Percentiles rank a stretch among this genome's conserved stretches.
phyloP scores from a whole-genome alignment of 139 green algal species.

The Spirogloea muscicola region DNA sequence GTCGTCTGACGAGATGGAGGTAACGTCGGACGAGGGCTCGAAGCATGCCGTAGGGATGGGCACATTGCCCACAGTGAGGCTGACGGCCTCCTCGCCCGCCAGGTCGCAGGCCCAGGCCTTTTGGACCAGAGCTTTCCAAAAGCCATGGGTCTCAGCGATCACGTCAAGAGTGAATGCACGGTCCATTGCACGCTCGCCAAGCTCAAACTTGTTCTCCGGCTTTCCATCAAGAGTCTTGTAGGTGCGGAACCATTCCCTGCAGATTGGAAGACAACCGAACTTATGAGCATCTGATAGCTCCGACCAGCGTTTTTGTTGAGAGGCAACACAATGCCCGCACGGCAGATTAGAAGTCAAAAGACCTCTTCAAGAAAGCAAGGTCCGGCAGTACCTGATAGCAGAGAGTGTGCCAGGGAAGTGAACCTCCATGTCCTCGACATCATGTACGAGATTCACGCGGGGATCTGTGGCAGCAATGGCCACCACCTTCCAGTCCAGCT shows the following conservation, averaged over 20 bases:
- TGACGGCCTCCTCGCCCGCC: too few relatives aligned
- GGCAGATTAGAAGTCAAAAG: too few relatives aligned
- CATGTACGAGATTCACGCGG: slow-evolving; percentile 78
- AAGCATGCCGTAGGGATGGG: not conserved
- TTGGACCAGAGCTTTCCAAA: slow-evolving; percentile 52
- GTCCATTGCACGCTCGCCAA: slow-evolving; percentile 62
- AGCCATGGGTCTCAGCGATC: slow-evolving; percentile 17
- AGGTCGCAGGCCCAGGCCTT: not conserved
- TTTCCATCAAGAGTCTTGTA: slow-evolving; percentile 98
- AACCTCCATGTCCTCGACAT: slow-evolving; percentile 91
- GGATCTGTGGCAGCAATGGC: slow-evolving; percentile 81
- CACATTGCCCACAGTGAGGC: slow-evolving; percentile 9
- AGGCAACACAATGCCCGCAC: too few relatives aligned
- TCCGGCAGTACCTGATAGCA: slow-evolving; percentile 17
- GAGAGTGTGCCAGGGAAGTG: slow-evolving; percentile 74
- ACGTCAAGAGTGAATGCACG: slow-evolving; percentile 16
- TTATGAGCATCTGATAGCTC: too few relatives aligned
- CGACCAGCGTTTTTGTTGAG: slow-evolving; percentile 83
- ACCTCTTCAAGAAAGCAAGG: too few relatives aligned
- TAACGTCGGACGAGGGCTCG: too few relatives aligned
- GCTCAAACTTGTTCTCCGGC: slow-evolving; percentile 87
- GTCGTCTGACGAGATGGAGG: too few relatives aligned
- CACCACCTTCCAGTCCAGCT: slow-evolving; percentile 98
- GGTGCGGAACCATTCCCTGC: slow-evolving; percentile 88
- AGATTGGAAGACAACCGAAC: too few relatives aligned